These are phyloP conservation scores for Zygosaccharomyces sapae DNA, from an alignment of 1,139 yeast genomes.

Conservation along the genomic window DNA sequence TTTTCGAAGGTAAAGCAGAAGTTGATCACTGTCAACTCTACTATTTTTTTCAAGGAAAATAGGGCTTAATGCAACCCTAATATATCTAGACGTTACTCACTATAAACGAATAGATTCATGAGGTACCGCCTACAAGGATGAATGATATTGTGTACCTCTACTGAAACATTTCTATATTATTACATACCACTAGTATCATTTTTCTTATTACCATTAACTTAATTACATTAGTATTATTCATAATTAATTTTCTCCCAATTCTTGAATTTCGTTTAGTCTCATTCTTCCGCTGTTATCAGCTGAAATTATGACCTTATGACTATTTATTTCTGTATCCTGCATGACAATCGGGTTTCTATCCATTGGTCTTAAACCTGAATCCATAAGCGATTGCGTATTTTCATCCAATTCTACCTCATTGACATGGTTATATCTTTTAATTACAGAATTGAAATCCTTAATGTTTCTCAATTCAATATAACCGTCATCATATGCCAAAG, in stretches of 20 bases:
- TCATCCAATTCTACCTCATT: slow-evolving; percentile 7
- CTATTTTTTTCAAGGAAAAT: not conserved
- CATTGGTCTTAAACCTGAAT: slow-evolving; percentile 5
- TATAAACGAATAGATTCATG: not conserved
- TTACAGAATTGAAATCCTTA: slow-evolving; percentile 18
- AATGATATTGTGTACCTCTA: not conserved
- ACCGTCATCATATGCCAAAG: slow-evolving; percentile 27
- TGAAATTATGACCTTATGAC: slow-evolving; percentile 18
- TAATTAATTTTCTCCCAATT: slow-evolving; percentile 3
- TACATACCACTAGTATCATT: not conserved
- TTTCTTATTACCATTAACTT: not conserved
- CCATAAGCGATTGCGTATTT: slow-evolving; percentile 4
- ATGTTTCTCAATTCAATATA: slow-evolving; percentile 27
- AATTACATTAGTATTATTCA: not conserved
- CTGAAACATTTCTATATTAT: not conserved
- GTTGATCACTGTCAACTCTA: not conserved
- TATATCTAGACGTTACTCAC: not conserved
- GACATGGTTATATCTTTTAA: slow-evolving; percentile 19
- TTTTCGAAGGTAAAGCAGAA: not conserved
- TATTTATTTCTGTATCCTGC: slow-evolving; percentile 10
- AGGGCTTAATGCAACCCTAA: not conserved
- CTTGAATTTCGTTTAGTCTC: slow-evolving; percentile 5
- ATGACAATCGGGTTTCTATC: slow-evolving; percentile 6
- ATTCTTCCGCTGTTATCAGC: slow-evolving; percentile 22
- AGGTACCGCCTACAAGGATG: not conserved